Evolutionary conservation across 441 rosid species (phyloP).

Genomic region (Euphorbia celastroides): DNA sequence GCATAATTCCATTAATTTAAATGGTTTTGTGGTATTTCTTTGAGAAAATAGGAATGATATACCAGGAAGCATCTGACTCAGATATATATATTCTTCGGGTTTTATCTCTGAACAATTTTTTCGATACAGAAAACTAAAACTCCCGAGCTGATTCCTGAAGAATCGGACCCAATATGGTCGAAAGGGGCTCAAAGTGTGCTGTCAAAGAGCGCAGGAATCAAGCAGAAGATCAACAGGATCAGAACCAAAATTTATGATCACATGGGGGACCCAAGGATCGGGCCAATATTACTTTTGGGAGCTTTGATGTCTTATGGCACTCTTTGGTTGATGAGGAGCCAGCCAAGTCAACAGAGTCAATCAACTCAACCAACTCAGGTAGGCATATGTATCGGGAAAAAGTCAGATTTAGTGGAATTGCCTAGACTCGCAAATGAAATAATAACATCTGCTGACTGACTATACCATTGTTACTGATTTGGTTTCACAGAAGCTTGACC

Average conservation of each 20-base stretch:
- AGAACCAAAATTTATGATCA: slow-evolving; percentile 36
- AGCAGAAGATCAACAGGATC: slow-evolving; percentile 34
- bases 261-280: slow-evolving; percentile 79
- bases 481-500: too few species aligned
- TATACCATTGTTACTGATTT: neutral
- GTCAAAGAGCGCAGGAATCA: slow-evolving; percentile 60
- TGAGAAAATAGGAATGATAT: neutral
- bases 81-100: neutral
- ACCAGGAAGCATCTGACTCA: neutral
- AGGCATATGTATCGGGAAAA: neutral
- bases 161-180: slow-evolving; percentile 61
- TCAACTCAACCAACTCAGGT: slow-evolving; percentile 35
- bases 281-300: slow-evolving; percentile 81
- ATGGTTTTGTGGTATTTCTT: neutral
- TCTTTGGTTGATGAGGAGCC: slow-evolving; percentile 69
- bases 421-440: neutral
- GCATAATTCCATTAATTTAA: neutral
- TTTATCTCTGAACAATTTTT: slow-evolving; percentile 13
- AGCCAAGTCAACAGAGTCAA: slow-evolving; percentile 26
- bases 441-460: too few species aligned
- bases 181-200: slow-evolving; percentile 44
- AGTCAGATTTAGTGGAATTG: neutral
- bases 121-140: slow-evolving; percentile 66
- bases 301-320: slow-evolving; percentile 69
- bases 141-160: slow-evolving; percentile 87